A percentile compares a stretch with the other conserved stretches of the same genome.
Evolutionary conservation across 2,329 filamentous ascomycete genomes (phyloP).

Genomic region (Alternaria sp.): DNA sequence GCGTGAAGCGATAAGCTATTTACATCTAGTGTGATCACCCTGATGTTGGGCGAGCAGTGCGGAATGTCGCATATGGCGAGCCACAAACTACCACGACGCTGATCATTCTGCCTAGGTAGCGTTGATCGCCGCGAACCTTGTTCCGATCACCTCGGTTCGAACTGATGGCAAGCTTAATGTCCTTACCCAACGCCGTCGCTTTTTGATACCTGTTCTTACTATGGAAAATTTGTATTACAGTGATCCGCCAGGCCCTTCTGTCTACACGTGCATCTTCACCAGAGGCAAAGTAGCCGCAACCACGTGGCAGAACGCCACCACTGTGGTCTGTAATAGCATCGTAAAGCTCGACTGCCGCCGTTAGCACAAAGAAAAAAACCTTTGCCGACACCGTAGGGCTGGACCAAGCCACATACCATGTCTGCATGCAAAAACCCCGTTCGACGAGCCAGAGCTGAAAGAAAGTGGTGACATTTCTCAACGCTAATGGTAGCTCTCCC

Average conservation of each 20-base stretch:
- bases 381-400: constrained; percentile 1
- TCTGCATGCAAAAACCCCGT: background rate
- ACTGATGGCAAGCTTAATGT: background rate
- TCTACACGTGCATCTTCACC: background rate
- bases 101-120: background rate
- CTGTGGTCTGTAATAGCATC: background rate
- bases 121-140: constrained; percentile 1
- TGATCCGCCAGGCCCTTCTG: background rate
- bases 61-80: background rate
- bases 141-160: background rate
- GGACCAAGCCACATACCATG: background rate
- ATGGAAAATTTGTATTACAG: background rate
- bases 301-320: background rate
- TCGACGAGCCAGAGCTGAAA: background rate
- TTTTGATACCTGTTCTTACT: background rate
- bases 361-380: background rate
- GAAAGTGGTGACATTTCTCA: background rate
- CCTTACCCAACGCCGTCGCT: background rate
- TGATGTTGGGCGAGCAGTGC: background rate
- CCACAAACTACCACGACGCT: background rate
- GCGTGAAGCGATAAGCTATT: background rate
- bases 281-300: background rate
- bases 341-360: background rate
- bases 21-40: background rate
- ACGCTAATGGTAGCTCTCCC: background rate